Percentiles rank a stretch among this genome's conserved stretches.
Conservation (phyloP, 768 basidiomycete genomes). For the Lactarius sp. region DNA sequence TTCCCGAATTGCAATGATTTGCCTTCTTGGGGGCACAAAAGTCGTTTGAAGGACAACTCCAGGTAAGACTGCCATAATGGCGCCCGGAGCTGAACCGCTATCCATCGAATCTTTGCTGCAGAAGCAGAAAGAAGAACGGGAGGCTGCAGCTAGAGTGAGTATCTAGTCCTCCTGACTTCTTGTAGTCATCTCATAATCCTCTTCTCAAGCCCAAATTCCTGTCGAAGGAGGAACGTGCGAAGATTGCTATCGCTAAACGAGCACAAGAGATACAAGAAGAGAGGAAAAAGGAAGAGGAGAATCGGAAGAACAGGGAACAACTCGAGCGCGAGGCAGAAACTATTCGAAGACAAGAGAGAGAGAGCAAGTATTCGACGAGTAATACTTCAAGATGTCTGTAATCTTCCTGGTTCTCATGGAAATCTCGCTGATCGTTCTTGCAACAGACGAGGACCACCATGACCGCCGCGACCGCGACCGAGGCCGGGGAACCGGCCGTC, state of each 20-base stretch:
- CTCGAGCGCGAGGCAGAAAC: slow-evolving; percentile 76
- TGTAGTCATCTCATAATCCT: slow-evolving; percentile 10
- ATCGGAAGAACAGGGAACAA: slow-evolving; percentile 56
- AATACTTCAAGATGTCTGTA: slow-evolving; percentile 41
- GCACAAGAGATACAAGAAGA: slow-evolving; percentile 76
- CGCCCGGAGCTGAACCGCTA: slow-evolving; percentile 58
- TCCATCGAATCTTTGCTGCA: slow-evolving; percentile 85
- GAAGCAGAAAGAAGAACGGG: slow-evolving; percentile 84
- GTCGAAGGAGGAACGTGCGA: slow-evolving; percentile 86
- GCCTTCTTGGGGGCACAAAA: background rate
- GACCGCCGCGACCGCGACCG: slow-evolving; percentile 29
- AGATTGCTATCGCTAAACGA: slow-evolving; percentile 83
- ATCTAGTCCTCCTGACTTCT: background rate
- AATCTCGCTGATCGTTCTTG: slow-evolving; percentile 12
- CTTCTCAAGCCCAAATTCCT: slow-evolving; percentile 81
- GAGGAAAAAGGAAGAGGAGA: slow-evolving; percentile 57
- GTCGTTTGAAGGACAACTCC: background rate
- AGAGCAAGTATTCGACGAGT: slow-evolving; percentile 37
- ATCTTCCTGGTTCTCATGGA: slow-evolving; percentile 12
- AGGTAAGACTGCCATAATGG: slow-evolving; percentile 36
- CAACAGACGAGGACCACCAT: slow-evolving; percentile 38
- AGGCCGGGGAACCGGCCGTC: slow-evolving; percentile 25
- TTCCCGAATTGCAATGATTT: background rate
- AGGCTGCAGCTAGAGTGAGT: slow-evolving; percentile 81
- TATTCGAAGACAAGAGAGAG: slow-evolving; percentile 47